These are phyloP conservation scores for Fomitopsis schrenkii DNA, from an alignment of 1,284 basidiomycete genomes.

Conservation along the genomic window DNA sequence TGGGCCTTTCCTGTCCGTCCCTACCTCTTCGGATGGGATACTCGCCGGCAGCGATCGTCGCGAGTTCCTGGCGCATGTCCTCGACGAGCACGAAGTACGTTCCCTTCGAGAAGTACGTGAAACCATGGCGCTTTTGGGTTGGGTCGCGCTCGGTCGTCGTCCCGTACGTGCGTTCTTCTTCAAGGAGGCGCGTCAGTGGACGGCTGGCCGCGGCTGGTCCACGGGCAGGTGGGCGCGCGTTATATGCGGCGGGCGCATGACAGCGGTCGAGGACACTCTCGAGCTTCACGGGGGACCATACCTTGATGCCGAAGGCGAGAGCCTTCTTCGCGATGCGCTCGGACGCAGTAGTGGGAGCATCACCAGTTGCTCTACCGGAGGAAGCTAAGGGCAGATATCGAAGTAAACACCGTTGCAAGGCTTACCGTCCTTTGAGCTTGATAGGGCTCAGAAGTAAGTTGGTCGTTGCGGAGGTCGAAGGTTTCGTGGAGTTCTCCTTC, in stretches of 20 bases:
- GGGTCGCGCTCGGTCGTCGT: conserved; percentile 89
- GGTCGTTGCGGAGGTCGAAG: conserved; percentile 17
- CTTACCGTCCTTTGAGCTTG: conserved; percentile 55
- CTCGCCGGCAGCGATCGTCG: conserved; percentile 66
- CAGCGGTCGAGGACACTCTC: conserved; percentile 71
- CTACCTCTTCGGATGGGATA: conserved; percentile 51
- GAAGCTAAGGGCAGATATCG: neutral
- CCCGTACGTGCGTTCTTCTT: conserved; percentile 86
- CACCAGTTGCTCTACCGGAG: conserved; percentile 12
- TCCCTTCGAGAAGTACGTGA: conserved; percentile 81
- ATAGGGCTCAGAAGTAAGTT: conserved; percentile 58
- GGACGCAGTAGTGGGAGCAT: conserved; percentile 13
- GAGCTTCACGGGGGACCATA: conserved; percentile 80
- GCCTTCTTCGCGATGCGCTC: conserved; percentile 73
- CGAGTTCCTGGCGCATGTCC: conserved; percentile 79
- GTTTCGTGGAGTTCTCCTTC: conserved; percentile 59
- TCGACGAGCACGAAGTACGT: conserved; percentile 87
- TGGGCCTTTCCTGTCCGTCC: conserved; percentile 46
- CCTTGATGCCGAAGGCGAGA: conserved; percentile 76
- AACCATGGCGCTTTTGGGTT: conserved; percentile 82
- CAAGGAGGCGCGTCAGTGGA: conserved; percentile 67
- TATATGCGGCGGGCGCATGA: conserved; percentile 32
- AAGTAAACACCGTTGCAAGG: conserved; percentile 8
- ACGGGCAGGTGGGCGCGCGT: conserved; percentile 21
- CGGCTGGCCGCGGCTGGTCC: conserved; percentile 25